Evolutionary conservation across 768 basidiomycete species (phyloP).

Genomic region (Pholiota molesta): DNA sequence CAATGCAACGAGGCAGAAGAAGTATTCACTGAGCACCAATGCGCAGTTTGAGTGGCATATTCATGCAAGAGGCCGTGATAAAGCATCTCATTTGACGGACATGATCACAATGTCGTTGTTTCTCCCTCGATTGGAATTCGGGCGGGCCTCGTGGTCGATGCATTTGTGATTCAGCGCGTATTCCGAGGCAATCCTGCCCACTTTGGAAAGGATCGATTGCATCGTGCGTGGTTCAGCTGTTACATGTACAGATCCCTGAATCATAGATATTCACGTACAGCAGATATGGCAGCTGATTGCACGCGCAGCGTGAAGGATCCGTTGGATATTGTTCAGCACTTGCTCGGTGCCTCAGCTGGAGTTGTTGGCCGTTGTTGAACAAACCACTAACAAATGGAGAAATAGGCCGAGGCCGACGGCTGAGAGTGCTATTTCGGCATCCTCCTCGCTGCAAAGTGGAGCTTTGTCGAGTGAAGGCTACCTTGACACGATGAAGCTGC

Average conservation of each 20-base stretch:
- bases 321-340: neutral
- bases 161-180: constrained; percentile 10
- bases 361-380: neutral
- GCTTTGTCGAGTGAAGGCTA: no score
- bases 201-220: neutral
- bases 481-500: no score
- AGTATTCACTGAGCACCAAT: constrained; percentile 12
- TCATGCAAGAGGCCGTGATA: constrained; percentile 2
- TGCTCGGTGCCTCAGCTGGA: neutral
- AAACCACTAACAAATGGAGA: no score
- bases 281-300: neutral
- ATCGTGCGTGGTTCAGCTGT: neutral
- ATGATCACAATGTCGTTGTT: constrained; percentile 7
- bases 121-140: neutral
- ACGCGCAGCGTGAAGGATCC: neutral
- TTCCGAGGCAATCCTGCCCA: neutral
- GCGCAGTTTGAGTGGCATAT: constrained; percentile 4
- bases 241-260: constrained; percentile 2
- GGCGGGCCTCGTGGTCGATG: constrained; percentile 8
- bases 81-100: constrained; percentile 4
- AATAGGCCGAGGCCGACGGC: no score
- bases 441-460: no score
- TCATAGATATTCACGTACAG: neutral
- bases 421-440: no score
- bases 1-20: constrained; percentile 23